phyloP scores from a whole-genome alignment of 805 yeast genomes.

The Suhomyces prunicola region DNA sequence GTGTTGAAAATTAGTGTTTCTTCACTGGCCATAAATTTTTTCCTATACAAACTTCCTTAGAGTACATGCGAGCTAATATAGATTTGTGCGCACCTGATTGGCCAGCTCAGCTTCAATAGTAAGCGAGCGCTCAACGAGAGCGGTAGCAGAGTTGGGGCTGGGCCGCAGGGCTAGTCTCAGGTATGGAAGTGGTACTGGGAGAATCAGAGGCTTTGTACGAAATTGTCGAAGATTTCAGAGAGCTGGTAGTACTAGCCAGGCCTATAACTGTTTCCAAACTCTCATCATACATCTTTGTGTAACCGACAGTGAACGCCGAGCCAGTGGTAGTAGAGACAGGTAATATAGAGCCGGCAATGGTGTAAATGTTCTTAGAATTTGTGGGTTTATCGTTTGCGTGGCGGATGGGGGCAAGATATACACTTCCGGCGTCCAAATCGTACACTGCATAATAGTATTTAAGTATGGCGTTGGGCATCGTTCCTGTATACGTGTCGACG shows the following conservation, averaged over 20 bases:
- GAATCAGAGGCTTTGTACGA: background rate
- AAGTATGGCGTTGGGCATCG: conserved; percentile 16
- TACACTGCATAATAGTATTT: conserved; percentile 15
- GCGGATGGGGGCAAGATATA: conserved; percentile 12
- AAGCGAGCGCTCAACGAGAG: background rate
- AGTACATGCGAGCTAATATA: conserved; percentile 6
- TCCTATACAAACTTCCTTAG: background rate
- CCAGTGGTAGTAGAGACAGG: conserved; percentile 14
- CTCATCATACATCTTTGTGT: conserved; percentile 2
- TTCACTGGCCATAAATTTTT: conserved; percentile 7
- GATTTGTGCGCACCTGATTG: conserved; percentile 9
- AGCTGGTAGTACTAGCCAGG: background rate
- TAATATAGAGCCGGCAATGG: conserved; percentile 6
- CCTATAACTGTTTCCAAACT: background rate
- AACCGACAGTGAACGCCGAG: conserved; percentile 7
- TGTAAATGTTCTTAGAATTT: conserved; percentile 1
- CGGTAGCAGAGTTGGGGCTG: background rate
- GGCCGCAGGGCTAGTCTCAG: background rate
- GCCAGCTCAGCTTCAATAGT: conserved; percentile 1
- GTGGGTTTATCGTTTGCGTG: background rate
- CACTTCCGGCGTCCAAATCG: conserved; percentile 13
- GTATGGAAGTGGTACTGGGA: background rate
- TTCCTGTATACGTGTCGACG: conserved; percentile 9
- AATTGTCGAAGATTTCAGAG: background rate
- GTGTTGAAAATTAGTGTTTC: conserved; percentile 1